These are phyloP conservation scores for Gastrolobium bilobum DNA, from an alignment of 306 rosid species.

Conservation along the genomic window DNA sequence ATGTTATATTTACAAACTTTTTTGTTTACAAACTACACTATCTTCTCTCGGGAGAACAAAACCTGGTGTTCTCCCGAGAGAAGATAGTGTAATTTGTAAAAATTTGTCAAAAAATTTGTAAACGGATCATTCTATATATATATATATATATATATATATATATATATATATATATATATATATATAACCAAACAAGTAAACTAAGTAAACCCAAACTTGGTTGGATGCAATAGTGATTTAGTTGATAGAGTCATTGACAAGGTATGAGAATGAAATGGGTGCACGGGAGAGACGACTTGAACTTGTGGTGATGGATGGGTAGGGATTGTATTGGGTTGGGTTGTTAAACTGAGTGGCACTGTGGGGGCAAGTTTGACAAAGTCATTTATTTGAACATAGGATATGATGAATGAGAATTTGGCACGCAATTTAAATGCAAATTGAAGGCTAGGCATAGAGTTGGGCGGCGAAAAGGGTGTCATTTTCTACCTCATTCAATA, in stretches of 20 bases:
- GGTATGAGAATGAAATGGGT: background rate
- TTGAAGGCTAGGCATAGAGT: constrained; percentile 18
- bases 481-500: constrained; percentile 23
- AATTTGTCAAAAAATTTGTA: too few species aligned
- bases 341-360: background rate
- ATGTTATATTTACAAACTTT: too few species aligned
- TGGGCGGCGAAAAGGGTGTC: background rate
- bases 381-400: background rate
- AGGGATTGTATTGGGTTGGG: background rate
- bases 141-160: too few species aligned
- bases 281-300: background rate
- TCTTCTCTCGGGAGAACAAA: too few species aligned
- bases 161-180: too few species aligned
- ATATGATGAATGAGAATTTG: constrained; percentile 6
- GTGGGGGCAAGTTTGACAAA: constrained; percentile 41
- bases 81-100: too few species aligned
- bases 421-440: constrained; percentile 40
- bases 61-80: too few species aligned
- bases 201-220: background rate
- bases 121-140: too few species aligned
- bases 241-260: constrained; percentile 1
- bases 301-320: background rate
- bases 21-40: too few species aligned
- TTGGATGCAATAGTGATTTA: background rate
- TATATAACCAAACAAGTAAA: constrained; percentile 3